Conservation (phyloP, 2,329 filamentous ascomycete genomes). For the Colletotrichum somersetense region DNA sequence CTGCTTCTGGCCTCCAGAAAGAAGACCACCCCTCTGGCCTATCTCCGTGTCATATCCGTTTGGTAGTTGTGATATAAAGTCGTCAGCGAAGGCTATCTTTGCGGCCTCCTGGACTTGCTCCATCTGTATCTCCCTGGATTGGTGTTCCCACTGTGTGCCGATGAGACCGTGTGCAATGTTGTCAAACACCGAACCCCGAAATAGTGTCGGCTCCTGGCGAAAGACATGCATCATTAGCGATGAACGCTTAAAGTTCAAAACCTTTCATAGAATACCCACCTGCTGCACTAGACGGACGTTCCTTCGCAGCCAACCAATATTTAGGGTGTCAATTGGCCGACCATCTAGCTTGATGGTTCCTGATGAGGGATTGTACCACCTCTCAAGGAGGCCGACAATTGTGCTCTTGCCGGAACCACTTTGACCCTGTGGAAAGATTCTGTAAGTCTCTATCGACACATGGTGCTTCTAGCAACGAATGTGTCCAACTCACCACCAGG, state of each 20-base stretch:
- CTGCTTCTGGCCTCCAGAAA: conserved; percentile 72
- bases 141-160: conserved; percentile 32
- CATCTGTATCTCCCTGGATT: conserved; percentile 17
- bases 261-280: background rate
- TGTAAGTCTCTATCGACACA: background rate
- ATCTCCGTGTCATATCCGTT: conserved; percentile 45
- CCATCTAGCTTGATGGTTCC: conserved; percentile 49
- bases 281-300: conserved; percentile 49
- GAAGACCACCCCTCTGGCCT: conserved; percentile 44
- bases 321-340: conserved; percentile 44
- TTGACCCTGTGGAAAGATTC: conserved; percentile 57
- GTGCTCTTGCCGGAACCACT: conserved; percentile 78
- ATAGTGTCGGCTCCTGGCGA: conserved; percentile 44
- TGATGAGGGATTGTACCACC: conserved; percentile 65
- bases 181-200: conserved; percentile 44
- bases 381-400: conserved; percentile 74
- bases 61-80: conserved; percentile 44
- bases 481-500: conserved; percentile 54
- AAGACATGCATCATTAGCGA: background rate
- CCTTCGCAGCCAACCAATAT: conserved; percentile 48
- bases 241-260: background rate
- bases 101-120: conserved; percentile 42
- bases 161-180: conserved; percentile 46
- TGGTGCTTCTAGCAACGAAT: background rate
- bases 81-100: conserved; percentile 44